A percentile compares a stretch with the other conserved stretches of the same genome.
These are phyloP conservation scores for Asterophora lycoperdoides DNA, from an alignment of 768 basidiomycete species.

Conservation along the genomic window DNA sequence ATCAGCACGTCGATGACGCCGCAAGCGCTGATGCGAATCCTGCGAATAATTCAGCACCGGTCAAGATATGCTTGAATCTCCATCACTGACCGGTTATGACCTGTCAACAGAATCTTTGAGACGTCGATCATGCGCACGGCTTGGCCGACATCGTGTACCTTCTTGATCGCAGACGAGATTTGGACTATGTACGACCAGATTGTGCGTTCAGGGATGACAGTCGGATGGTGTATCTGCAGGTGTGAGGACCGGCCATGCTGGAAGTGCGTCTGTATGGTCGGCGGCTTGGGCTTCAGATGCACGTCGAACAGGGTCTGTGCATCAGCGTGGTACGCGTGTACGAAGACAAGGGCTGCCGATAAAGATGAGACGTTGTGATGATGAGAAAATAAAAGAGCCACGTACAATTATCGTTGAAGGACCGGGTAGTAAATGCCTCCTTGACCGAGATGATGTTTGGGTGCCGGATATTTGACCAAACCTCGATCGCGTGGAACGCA, in stretches of 20 bases:
- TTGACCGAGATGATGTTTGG: conserved; percentile 78
- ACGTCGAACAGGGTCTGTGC: conserved; percentile 77
- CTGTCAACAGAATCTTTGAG: conserved; percentile 83
- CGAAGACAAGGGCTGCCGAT: conserved; percentile 77
- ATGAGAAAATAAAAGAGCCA: conserved; percentile 12
- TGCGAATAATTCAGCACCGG: conserved; percentile 20
- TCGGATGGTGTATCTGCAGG: conserved; percentile 19
- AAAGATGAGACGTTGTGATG: not conserved
- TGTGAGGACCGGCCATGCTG: conserved; percentile 22
- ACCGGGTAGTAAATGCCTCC: conserved; percentile 93
- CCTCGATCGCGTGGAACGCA: conserved; percentile 79
- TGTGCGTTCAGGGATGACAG: conserved; percentile 65
- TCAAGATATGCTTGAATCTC: no score
- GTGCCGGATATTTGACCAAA: conserved; percentile 82
- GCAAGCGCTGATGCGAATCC: conserved; percentile 83
- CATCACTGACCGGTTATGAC: conserved; percentile 69
- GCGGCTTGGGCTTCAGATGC: conserved; percentile 60
- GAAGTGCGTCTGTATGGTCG: conserved; percentile 19
- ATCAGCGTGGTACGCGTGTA: conserved; percentile 84
- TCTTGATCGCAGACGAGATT: conserved; percentile 81
- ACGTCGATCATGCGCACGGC: conserved; percentile 81
- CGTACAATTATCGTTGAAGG: conserved; percentile 90
- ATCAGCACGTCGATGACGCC: conserved; percentile 83
- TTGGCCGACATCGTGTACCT: conserved; percentile 75
- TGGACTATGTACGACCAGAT: conserved; percentile 95